These are phyloP conservation scores for Zygoascus hellenicus DNA, from an alignment of 1,139 yeast species.

Conservation along the genomic window DNA sequence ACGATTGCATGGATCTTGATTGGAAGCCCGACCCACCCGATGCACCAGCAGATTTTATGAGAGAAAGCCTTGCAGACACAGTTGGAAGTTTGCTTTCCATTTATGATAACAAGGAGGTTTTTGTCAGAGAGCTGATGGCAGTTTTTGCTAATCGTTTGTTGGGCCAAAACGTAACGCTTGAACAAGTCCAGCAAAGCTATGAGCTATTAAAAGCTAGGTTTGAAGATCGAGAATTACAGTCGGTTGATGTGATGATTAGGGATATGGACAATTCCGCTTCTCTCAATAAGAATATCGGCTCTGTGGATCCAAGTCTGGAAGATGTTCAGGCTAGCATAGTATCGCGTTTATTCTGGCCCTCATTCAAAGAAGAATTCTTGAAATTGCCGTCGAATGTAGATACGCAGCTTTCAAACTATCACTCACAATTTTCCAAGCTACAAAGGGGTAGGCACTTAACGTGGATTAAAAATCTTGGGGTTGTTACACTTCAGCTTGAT, in stretches of 20 bases:
- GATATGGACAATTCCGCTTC: slow-evolving; percentile 46
- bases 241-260: slow-evolving; percentile 77
- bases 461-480: slow-evolving; percentile 57
- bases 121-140: slow-evolving; percentile 63
- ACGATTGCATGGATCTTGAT: slow-evolving; percentile 43
- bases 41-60: slow-evolving; percentile 79
- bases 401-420: slow-evolving; percentile 41
- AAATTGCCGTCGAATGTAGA: slow-evolving; percentile 43
- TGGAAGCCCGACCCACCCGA: slow-evolving; percentile 96
- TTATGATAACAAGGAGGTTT: slow-evolving; percentile 70
- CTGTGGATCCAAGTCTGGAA: background rate
- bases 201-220: slow-evolving; percentile 57
- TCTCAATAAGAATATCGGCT: slow-evolving; percentile 27
- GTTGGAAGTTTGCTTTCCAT: slow-evolving; percentile 69
- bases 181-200: slow-evolving; percentile 36
- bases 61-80: slow-evolving; percentile 49
- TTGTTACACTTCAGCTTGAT: slow-evolving; percentile 54
- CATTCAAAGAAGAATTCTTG: slow-evolving; percentile 39
- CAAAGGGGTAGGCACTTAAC: slow-evolving; percentile 57
- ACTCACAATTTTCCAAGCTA: slow-evolving; percentile 37
- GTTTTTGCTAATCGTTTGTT: slow-evolving; percentile 61
- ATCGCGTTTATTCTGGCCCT: slow-evolving; percentile 48
- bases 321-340: slow-evolving; percentile 34
- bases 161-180: slow-evolving; percentile 41
- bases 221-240: slow-evolving; percentile 58